These are phyloP conservation scores for Eimeria necatrix DNA, from an alignment of 169 alveolate genomes.

Conservation along the genomic window DNA sequence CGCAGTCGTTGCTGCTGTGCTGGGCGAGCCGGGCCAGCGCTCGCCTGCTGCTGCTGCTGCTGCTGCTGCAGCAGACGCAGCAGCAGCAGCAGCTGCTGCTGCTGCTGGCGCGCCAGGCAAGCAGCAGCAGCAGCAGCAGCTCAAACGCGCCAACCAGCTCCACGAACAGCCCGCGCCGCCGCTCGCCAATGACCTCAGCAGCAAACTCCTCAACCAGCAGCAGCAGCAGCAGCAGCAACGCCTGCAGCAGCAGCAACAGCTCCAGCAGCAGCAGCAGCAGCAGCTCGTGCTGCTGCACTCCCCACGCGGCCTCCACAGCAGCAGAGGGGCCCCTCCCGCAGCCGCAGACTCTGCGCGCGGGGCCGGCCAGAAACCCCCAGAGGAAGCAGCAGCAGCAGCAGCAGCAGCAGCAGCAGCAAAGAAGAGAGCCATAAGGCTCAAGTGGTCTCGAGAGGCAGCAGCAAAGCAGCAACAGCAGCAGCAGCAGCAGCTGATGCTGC, in stretches of 20 bases:
- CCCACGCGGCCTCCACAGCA: neutral
- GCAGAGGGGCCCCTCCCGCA: conserved; percentile 11
- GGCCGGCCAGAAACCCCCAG: neutral
- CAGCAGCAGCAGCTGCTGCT: neutral
- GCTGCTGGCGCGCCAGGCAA: neutral
- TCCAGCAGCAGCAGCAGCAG: neutral
- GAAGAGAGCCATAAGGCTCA: conserved; percentile 16
- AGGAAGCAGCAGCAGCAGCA: neutral
- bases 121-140: conserved; percentile 27
- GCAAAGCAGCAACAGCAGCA: neutral
- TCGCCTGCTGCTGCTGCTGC: conserved; percentile 31
- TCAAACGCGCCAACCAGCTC: neutral
- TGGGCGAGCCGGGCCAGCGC: neutral
- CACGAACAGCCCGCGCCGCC: no score
- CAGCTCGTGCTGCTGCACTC: neutral
- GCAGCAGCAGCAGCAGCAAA: neutral
- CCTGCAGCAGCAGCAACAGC: no score
- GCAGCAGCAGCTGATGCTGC: neutral
- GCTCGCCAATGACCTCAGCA: no score
- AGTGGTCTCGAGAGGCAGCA: conserved; percentile 3
- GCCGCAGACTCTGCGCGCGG: neutral
- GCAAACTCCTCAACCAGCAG: no score
- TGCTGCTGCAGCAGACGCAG: neutral
- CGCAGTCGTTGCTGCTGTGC: conserved; percentile 17
- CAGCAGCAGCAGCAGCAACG: conserved; percentile 38